Base-by-base conservation (phyloP, 106 monocot genomes). In the Amphibolis antarctica region DNA sequence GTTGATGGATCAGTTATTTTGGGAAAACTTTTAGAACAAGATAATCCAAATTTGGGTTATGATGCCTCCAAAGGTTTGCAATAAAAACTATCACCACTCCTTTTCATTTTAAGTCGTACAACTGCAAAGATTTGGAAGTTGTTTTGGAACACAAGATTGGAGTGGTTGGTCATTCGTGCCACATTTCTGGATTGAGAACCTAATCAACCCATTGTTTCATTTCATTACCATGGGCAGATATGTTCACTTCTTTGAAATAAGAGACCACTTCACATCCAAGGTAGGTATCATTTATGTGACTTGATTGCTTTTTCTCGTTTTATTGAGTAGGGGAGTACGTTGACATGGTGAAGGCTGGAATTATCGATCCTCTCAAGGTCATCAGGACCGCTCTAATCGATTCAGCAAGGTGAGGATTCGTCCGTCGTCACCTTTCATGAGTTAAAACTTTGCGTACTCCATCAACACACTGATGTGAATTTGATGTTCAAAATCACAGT, bases 61-160 rank as follows among this genome's bases (percentile, higher is more conserved):
- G 85, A 92, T 88, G 92, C 92, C 53, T 63, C 78, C n/a, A 85
- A 71, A 92, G 92, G 92, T 92, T 67, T 55, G 64, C 19, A 9
- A 10, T 42, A 21, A 23, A 0, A 25, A 55, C 24, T 23, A 9
- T 60, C 17, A 42, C 11, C 43, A 44, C 19, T 60, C 15, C 5
- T 17, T 42, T 22, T 25, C 20, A 23, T 21, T 11, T 55, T 25
- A 21, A 23, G 9, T 14, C 24, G 20, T 58, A 36, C 36, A 7
- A 36, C 4, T 36, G 36, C 36, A 36, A 36, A 36, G 36, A 36
- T 36, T 36, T 36, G 7, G 4, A 36, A 36, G 2, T 36, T 36
- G 7, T 36, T 36, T 2, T 36, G 36, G 36, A 2, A 36, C 36
- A 36, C 36, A 36, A 36, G 36, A n/a, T n/a, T n/a, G n/a, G n/a